Percentiles rank a stretch among this genome's conserved stretches.
These are phyloP conservation scores for Paratrimastix pyriformis DNA, from an alignment of 78 protist genomes.

Conservation along the genomic window DNA sequence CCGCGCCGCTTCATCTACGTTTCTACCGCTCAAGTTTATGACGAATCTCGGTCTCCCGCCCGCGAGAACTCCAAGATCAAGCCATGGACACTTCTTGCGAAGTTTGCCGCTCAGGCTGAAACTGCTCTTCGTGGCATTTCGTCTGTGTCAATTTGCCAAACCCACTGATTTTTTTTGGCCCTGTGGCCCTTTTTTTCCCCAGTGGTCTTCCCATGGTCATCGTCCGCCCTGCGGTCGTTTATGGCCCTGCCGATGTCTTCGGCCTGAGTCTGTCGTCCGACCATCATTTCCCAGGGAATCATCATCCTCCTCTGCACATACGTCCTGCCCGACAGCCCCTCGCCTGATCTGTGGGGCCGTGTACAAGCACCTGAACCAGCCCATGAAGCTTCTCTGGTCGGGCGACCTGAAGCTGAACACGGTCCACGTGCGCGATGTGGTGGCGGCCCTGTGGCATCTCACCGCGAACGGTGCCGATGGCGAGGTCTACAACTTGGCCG, in stretches of 20 bases:
- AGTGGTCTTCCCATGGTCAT: conserved; percentile 42
- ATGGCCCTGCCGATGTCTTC: conserved; percentile 78
- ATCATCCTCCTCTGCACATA: background rate
- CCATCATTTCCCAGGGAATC: background rate
- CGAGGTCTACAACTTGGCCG: conserved; percentile 71
- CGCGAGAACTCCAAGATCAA: conserved; percentile 51
- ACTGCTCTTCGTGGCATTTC: conserved; percentile 25
- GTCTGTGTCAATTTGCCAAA: background rate
- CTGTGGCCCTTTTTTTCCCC: background rate
- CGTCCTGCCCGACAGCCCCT: conserved; percentile 43
- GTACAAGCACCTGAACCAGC: conserved; percentile 67
- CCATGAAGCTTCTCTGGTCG: conserved; percentile 78
- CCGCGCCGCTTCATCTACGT: conserved; percentile 68
- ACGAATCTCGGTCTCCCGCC: conserved; percentile 36
- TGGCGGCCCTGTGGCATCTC: conserved; percentile 61
- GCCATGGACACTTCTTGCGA: conserved; percentile 74
- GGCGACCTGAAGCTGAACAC: conserved; percentile 72
- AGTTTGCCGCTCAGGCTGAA: conserved; percentile 60
- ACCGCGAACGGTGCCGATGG: conserved; percentile 48
- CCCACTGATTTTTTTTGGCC: background rate
- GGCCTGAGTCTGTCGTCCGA: conserved; percentile 62
- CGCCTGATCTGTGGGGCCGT: conserved; percentile 80
- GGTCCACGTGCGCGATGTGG: conserved; percentile 85
- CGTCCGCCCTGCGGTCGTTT: conserved; percentile 81
- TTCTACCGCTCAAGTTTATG: conserved; percentile 80